Percentiles rank a stretch among this genome's conserved stretches.
Evolutionary conservation across 345 rosid genomes (phyloP).

Genomic region (Eucalyptus sp.): DNA sequence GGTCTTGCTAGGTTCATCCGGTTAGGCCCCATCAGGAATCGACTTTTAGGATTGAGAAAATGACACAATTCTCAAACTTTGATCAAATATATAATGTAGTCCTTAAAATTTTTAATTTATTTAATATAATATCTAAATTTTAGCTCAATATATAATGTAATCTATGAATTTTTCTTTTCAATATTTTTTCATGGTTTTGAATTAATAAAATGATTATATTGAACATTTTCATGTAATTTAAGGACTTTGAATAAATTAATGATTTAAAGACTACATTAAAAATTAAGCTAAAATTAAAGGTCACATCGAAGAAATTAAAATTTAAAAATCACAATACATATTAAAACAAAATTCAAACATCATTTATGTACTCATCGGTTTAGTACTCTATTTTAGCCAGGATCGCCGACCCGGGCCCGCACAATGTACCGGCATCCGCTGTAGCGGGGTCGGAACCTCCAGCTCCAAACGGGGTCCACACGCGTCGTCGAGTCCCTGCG

Average conservation of each 20-base stretch:
- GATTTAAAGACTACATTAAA: too few species aligned
- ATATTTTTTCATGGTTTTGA: too few species aligned
- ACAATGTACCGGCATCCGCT: background rate
- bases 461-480: background rate
- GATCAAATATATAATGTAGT: fast-evolving
- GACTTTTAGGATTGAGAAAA: background rate
- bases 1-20: background rate
- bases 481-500: background rate
- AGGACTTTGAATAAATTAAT: fast-evolving
- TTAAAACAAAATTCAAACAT: background rate
- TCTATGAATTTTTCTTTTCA: fast-evolving
- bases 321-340: fast-evolving
- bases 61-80: background rate
- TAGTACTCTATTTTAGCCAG: too few species aligned
- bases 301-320: fast-evolving
- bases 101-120: fast-evolving
- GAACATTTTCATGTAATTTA: fast-evolving
- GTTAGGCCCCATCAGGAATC: background rate
- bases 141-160: fast-evolving
- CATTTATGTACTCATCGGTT: background rate
- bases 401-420: background rate
- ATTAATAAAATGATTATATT: fast-evolving
- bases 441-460: background rate
- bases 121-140: too few species aligned
- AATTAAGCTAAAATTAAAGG: fast-evolving